Evolutionary conservation across 2,329 filamentous ascomycete genomes (phyloP), one percentile per base, ranked within the genome.

Genomic region (Epichloe sibirici): DNA sequence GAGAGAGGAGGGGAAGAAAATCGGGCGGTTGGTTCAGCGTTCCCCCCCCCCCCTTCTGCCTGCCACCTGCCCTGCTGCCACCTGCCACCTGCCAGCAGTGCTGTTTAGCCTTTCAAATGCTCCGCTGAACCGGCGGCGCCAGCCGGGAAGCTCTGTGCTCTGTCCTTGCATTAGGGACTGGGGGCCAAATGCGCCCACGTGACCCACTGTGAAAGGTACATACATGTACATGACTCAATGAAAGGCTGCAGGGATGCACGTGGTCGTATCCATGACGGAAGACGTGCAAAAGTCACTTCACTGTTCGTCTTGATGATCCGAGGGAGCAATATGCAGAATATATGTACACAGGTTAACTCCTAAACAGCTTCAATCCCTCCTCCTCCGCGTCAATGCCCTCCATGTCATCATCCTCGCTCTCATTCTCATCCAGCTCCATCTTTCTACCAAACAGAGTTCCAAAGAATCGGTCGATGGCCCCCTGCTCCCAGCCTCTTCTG

Each of bases 401-500:
- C 66, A 74, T 75, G 55, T 75, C 76, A 45, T 73, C 71, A 31
- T 76, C 75, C 15, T 71, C 72, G 4, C 65, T 71, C 51, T 74
- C 73, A 2, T 77, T 75, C 62, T 88, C 85, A 45, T 78, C 74
- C 52, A 90, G 69, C 59, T 76, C 72, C 64, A 85, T 75, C 65
- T 81, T 83, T 62, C 85, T 82, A 0, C 87, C 87, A 57, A 91
- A 80, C 57, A 90, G 67, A 28, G 84, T 85, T 13, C 82, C 82
- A 64, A 90, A 90, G 66, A 91, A 81, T 53, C 81, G 70, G 61
- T 93, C 88, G 54, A 89, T 81, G 52, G 90, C 89, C 55, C 81
- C 78, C 58, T 85, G 82, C 56, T 88, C 86, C 93, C 93, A 98
- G 15, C 68, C 70, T 3, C 85, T 77, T 51, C 88, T 76, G 65